Conservation (phyloP, 1,139 yeast species). For the Debaryomyces robertsiae region DNA sequence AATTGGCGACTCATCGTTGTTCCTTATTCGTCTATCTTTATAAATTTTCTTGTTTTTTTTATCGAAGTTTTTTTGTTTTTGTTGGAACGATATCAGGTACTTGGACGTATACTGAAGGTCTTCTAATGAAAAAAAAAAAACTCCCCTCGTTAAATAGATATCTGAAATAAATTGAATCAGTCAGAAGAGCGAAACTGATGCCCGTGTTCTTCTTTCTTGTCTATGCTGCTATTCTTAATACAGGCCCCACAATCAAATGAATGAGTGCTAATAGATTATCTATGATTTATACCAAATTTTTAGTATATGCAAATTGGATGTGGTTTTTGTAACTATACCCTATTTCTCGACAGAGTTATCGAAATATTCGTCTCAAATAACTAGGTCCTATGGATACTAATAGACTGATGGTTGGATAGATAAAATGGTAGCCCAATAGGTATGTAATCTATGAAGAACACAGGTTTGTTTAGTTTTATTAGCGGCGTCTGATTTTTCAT, state of each 20-base stretch:
- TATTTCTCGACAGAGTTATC: conserved; percentile 5
- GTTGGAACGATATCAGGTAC: not conserved
- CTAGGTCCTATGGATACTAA: conserved; percentile 8
- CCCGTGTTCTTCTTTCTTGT: conserved; percentile 3
- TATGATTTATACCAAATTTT: conserved; percentile 8
- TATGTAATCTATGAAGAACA: conserved; percentile 8
- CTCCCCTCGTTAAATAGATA: conserved; percentile 5
- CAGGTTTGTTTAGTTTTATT: conserved; percentile 7
- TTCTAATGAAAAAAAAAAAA: conserved; percentile 1
- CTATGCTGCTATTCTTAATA: conserved; percentile 5
- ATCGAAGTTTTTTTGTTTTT: conserved; percentile 9
- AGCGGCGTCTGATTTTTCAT: conserved; percentile 7
- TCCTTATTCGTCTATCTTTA: conserved; percentile 5
- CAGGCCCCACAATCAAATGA: conserved; percentile 25
- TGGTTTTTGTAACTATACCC: conserved; percentile 9
- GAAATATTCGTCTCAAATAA: conserved; percentile 3
- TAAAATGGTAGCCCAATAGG: conserved; percentile 6
- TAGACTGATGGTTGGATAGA: conserved; percentile 10
- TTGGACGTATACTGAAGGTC: not conserved
- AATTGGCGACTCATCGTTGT: conserved; percentile 56
- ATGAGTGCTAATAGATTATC: conserved; percentile 25
- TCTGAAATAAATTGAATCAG: conserved; percentile 7
- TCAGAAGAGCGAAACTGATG: conserved; percentile 1
- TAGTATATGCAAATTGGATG: conserved; percentile 10
- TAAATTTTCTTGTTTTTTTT: conserved; percentile 12